Percentiles rank a stretch among this genome's conserved stretches.
Evolutionary conservation across 179 eudicot genomes (phyloP).

Genomic region (Spergularia azorica): DNA sequence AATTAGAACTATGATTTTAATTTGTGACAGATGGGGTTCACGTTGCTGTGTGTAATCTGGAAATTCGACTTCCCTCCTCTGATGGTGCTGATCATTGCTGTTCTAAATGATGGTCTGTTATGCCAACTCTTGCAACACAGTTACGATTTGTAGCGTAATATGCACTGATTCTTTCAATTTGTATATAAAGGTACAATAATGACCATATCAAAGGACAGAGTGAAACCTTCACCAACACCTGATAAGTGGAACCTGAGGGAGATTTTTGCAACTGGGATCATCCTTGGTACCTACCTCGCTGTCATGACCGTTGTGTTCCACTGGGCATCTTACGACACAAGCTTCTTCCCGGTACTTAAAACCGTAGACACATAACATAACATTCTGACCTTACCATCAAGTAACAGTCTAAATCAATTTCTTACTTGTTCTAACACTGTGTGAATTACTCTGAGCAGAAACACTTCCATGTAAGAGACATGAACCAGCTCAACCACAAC

Average conservation of each 20-base stretch:
- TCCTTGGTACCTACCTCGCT: conserved; percentile 56
- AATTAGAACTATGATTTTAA: not conserved
- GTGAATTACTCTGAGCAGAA: conserved; percentile 32
- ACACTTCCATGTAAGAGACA: conserved; percentile 41
- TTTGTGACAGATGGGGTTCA: conserved; percentile 52
- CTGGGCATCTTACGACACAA: conserved; percentile 56
- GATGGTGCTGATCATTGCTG: conserved; percentile 67
- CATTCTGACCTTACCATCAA: not conserved
- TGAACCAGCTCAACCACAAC: conserved; percentile 39
- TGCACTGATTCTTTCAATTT: not conserved
- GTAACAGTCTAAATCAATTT: not conserved
- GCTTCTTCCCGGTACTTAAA: conserved; percentile 52
- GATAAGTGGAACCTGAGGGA: conserved; percentile 72
- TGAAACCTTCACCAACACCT: conserved; percentile 65
- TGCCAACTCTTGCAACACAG: not conserved
- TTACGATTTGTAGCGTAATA: not conserved
- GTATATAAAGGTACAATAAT: conserved; percentile 34
- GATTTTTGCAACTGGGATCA: conserved; percentile 60
- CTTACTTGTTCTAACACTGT: not conserved
- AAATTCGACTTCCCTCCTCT: conserved; percentile 73
- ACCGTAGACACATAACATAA: not conserved
- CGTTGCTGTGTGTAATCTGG: conserved; percentile 60
- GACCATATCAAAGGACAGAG: conserved; percentile 77
- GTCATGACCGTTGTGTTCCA: conserved; percentile 60
- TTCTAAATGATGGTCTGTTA: conserved; percentile 58